A percentile compares a stretch with the other conserved stretches of the same genome.
These are phyloP conservation scores for Solanum okadae DNA, from an alignment of 257 asterid species.

Conservation along the genomic window DNA sequence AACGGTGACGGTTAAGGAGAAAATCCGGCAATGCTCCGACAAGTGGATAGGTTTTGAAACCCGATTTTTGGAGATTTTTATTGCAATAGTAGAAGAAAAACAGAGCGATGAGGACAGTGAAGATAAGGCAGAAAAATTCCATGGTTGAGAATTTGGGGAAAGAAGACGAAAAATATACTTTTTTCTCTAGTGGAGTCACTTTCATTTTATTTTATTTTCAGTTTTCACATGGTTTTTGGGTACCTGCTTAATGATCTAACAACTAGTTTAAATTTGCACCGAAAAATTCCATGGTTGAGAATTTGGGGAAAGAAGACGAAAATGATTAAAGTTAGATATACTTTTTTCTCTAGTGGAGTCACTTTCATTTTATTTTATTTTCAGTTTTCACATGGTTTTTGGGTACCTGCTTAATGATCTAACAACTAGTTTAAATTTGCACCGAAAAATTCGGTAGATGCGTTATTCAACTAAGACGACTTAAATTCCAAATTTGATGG, in stretches of 20 bases:
- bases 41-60: not conserved
- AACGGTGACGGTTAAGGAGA: not conserved
- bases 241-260: too few species aligned
- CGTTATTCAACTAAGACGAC: too few species aligned
- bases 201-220: too few species aligned
- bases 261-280: too few species aligned
- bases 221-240: rapidly evolving
- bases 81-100: not conserved
- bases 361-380: not conserved
- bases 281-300: not conserved
- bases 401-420: too few species aligned
- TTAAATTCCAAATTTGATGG: too few species aligned
- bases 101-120: not conserved
- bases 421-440: too few species aligned
- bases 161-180: not conserved
- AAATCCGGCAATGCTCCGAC: not conserved
- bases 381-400: too few species aligned
- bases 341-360: not conserved
- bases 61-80: not conserved
- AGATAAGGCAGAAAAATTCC: not conserved
- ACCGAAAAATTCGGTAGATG: too few species aligned
- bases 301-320: not conserved
- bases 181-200: not conserved
- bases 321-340: too few species aligned
- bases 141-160: not conserved